Conservation (phyloP, 257 asterid genomes). For the Solanum peruvianum region DNA sequence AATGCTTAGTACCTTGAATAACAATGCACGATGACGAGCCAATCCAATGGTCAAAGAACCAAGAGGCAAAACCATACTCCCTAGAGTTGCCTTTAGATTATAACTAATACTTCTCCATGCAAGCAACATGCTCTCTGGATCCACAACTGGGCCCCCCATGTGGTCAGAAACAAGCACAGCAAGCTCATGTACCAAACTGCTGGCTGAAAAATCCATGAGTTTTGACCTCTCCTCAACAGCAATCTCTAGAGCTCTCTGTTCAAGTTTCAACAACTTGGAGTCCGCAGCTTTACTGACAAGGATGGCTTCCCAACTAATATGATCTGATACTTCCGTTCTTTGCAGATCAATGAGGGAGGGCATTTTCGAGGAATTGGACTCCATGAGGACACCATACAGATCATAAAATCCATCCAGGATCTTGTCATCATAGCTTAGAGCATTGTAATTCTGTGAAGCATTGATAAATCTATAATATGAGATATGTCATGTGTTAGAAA, state of each 20-base stretch:
- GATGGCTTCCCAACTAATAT: slow-evolving; percentile 82
- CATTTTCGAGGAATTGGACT: slow-evolving; percentile 70
- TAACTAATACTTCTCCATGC: slow-evolving; percentile 70
- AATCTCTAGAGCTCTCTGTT: slow-evolving; percentile 62
- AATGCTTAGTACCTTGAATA: slow-evolving; percentile 65
- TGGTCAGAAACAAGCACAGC: slow-evolving; percentile 69
- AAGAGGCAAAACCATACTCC: slow-evolving; percentile 94
- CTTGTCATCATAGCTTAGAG: slow-evolving; percentile 93
- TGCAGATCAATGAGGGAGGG: slow-evolving; percentile 90
- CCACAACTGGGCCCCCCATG: slow-evolving; percentile 95
- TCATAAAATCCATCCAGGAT: slow-evolving; percentile 93
- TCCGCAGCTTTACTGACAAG: slow-evolving; percentile 74
- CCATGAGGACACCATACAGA: slow-evolving; percentile 60
- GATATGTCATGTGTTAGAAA: slow-evolving; percentile 43
- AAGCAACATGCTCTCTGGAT: slow-evolving; percentile 66
- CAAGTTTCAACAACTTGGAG: slow-evolving; percentile 67
- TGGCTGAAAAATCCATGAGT: slow-evolving; percentile 21
- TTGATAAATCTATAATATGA: slow-evolving; percentile 70
- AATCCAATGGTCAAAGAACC: slow-evolving; percentile 82
- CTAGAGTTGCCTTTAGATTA: slow-evolving; percentile 48
- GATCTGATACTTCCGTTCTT: slow-evolving; percentile 57
- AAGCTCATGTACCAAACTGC: slow-evolving; percentile 53
- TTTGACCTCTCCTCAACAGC: slow-evolving; percentile 40
- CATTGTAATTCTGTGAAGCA: slow-evolving; percentile 95
- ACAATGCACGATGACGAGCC: slow-evolving; percentile 97